Base-by-base conservation (phyloP, 345 rosid species). In the Barbarea vulgaris region DNA sequence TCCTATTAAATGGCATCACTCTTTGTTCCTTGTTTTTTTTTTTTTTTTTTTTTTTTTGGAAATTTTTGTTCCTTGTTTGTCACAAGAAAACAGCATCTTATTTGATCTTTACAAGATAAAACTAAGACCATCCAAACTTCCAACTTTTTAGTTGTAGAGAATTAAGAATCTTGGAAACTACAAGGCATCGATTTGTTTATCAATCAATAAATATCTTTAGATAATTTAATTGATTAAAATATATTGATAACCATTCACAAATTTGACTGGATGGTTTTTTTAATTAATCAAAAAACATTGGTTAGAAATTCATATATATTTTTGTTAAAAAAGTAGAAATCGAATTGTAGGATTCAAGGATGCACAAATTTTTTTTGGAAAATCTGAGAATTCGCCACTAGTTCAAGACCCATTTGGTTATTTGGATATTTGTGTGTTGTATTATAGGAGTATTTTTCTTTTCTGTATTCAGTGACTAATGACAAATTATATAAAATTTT, bases 71-170 rank as follows among this genome's bases (percentile, higher is more conserved):
- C 64, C 56, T 31, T 61, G 44, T 76, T 61, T 61, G 58, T 46
- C 42, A 72, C 10, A 25, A 24, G 75, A 61, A 60, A 65, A 79
- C 79, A 80, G 79, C 86, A 80, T 82, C 81, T 63, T 50, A n/a
- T 64, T 58, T 44, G 64, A 67, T 24, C 21, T 53, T 39, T 64
- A 64, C 55, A 48, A 64, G 39, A 64, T 37, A 22, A 28, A 64
- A 77, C 63, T 15, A 54, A 42, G 70, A 53, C 69, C 80, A 56
- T 66, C 57, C 70, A 70, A 70, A 71, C 33, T 54, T 27, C 33
- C 22, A 19, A 14, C 59, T 18, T 44, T 50, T 77, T 36, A 18
- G 61, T 30, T 71, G n/a, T 12, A n/a, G 18, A 47, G 68, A 77
- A 65, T 57, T 34, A 9, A 22, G 77, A 82, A 83, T 82, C 79